Evolutionary conservation across 2,329 filamentous ascomycete species (phyloP).

Genomic region (Apiospora saccharicola): DNA sequence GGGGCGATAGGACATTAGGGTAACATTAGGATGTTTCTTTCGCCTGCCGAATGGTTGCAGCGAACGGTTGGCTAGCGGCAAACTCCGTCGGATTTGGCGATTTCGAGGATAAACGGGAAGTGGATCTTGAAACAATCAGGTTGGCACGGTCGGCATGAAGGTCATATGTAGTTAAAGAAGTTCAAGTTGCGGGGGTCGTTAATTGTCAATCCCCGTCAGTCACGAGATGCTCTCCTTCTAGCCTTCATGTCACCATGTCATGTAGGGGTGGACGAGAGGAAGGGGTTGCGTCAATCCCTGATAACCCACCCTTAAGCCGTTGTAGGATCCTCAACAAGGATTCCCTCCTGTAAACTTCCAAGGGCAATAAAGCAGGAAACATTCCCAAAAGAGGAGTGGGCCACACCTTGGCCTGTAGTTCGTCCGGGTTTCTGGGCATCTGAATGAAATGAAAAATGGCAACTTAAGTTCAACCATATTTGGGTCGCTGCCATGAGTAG

Average conservation of each 20-base stretch:
- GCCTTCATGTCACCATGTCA: neutral
- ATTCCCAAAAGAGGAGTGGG: constrained; percentile 20
- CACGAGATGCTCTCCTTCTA: neutral
- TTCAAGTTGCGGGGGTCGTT: neutral
- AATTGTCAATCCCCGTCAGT: neutral
- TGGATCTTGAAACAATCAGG: constrained; percentile 5
- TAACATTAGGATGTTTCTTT: constrained; percentile 1
- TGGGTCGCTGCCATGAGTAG: constrained; percentile 13
- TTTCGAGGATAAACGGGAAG: constrained; percentile 3
- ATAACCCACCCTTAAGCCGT: neutral
- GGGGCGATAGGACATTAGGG: constrained; percentile 16
- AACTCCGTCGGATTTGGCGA: constrained; percentile 10
- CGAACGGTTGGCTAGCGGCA: constrained; percentile 6
- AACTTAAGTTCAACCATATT: constrained; percentile 5
- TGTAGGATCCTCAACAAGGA: constrained; percentile 24
- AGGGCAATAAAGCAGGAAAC: constrained; percentile 15
- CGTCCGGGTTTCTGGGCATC: constrained; percentile 22
- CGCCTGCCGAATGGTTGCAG: constrained; percentile 11
- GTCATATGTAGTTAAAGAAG: constrained; percentile 7
- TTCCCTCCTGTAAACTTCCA: constrained; percentile 11
- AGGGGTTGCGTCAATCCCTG: constrained; percentile 6
- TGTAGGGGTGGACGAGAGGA: constrained; percentile 16
- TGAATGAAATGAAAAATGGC: constrained; percentile 17
- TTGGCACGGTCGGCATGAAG: constrained; percentile 15
- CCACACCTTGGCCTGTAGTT: constrained; percentile 20